These are phyloP conservation scores for Talaromyces piceae DNA, from an alignment of 2,329 filamentous ascomycete genomes.

Conservation along the genomic window DNA sequence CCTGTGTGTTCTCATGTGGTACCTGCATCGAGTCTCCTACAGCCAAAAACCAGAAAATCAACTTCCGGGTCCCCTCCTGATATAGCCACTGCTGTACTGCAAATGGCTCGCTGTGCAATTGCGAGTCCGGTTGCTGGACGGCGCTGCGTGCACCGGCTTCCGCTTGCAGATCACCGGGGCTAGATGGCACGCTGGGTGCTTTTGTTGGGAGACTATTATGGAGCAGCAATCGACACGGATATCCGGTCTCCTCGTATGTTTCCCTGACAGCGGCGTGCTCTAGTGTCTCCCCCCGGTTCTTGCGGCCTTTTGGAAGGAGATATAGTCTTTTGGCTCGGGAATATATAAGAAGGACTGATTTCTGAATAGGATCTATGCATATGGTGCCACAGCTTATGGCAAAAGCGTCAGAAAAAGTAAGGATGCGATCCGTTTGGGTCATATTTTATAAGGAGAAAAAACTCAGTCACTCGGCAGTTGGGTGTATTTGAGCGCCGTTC, in stretches of 20 bases:
- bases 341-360: slow-evolving; percentile 13
- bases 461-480: no score
- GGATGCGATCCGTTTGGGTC: not conserved
- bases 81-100: slow-evolving; percentile 4
- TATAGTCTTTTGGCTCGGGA: slow-evolving; percentile 9
- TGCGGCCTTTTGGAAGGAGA: slow-evolving; percentile 22
- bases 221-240: slow-evolving; percentile 4
- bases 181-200: not conserved
- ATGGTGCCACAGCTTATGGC: slow-evolving; percentile 15
- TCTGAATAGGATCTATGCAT: slow-evolving; percentile 11
- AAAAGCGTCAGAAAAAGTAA: slow-evolving; percentile 11
- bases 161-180: not conserved
- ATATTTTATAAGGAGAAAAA: no score
- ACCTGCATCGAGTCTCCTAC: slow-evolving; percentile 7
- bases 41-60: slow-evolving; percentile 15
- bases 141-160: not conserved
- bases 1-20: slow-evolving; percentile 13
- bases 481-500: no score
- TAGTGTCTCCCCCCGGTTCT: slow-evolving; percentile 18
- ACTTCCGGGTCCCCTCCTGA: slow-evolving; percentile 6
- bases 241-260: slow-evolving; percentile 20
- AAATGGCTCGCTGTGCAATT: slow-evolving; percentile 6
- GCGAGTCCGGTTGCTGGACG: not conserved
- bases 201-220: slow-evolving; percentile 1
- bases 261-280: slow-evolving; percentile 19